These are phyloP conservation scores for Asterophora lycoperdoides DNA, from an alignment of 768 basidiomycete genomes.

Conservation along the genomic window DNA sequence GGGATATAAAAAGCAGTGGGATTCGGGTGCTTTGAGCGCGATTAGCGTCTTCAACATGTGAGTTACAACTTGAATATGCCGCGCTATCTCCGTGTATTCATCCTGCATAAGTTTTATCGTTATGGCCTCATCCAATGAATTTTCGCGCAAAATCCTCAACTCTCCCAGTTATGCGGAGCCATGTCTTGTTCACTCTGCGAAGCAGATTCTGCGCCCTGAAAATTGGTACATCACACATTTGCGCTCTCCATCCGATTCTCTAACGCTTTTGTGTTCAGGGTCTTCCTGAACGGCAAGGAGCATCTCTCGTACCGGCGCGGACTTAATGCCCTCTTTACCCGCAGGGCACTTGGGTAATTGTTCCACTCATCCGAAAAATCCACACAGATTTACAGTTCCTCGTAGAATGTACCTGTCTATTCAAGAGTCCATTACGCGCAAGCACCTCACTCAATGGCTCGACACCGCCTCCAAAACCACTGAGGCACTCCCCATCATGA, in stretches of 20 bases:
- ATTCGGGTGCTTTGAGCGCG: slow-evolving; percentile 81
- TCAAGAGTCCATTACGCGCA: slow-evolving; percentile 79
- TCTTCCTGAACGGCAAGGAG: slow-evolving; percentile 92
- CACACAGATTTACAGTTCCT: slow-evolving; percentile 3
- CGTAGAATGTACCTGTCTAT: slow-evolving; percentile 75
- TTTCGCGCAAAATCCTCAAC: slow-evolving; percentile 92
- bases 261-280: slow-evolving; percentile 46
- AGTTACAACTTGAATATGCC: slow-evolving; percentile 27
- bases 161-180: slow-evolving; percentile 91
- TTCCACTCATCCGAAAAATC: slow-evolving; percentile 1
- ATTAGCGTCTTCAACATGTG: slow-evolving; percentile 98
- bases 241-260: not conserved
- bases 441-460: slow-evolving; percentile 75
- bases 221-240: slow-evolving; percentile 63
- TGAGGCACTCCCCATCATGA: slow-evolving; percentile 68
- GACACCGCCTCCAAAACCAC: slow-evolving; percentile 44
- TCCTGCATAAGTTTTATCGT: slow-evolving; percentile 82
- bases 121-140: slow-evolving; percentile 93
- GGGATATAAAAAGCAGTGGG: slow-evolving; percentile 90
- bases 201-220: slow-evolving; percentile 75
- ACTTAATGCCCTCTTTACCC: slow-evolving; percentile 89
- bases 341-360: slow-evolving; percentile 80
- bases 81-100: not conserved
- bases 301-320: slow-evolving; percentile 94
- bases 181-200: slow-evolving; percentile 89